These are phyloP conservation scores for Westerdykella sp. DNA, from an alignment of 2,329 filamentous ascomycete genomes.

Conservation along the genomic window DNA sequence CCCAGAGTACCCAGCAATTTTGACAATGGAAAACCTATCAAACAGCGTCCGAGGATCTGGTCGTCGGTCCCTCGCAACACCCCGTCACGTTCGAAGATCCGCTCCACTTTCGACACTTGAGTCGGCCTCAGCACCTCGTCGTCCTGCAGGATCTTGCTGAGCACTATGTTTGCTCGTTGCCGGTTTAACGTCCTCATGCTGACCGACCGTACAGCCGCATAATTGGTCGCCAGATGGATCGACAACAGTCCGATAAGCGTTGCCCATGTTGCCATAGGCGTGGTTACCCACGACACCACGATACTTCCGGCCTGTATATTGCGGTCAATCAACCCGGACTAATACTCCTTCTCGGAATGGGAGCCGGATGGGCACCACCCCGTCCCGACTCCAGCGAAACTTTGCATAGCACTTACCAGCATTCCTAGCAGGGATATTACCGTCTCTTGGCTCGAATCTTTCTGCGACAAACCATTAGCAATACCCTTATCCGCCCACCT, in stretches of 20 bases:
- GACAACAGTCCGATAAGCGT: slow-evolving; percentile 65
- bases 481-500: slow-evolving; percentile 10
- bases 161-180: slow-evolving; percentile 75
- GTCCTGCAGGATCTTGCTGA: slow-evolving; percentile 45
- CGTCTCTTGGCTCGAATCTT: slow-evolving; percentile 94
- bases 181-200: slow-evolving; percentile 79
- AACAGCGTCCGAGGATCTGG: slow-evolving; percentile 47
- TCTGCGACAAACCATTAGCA: slow-evolving; percentile 36
- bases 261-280: slow-evolving; percentile 65
- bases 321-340: slow-evolving; percentile 12
- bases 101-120: slow-evolving; percentile 56
- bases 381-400: slow-evolving; percentile 2
- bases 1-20: slow-evolving; percentile 24
- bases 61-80: slow-evolving; percentile 54
- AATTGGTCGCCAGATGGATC: slow-evolving; percentile 78
- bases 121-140: slow-evolving; percentile 54
- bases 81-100: slow-evolving; percentile 57
- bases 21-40: slow-evolving; percentile 48
- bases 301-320: slow-evolving; percentile 59
- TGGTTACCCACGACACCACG: slow-evolving; percentile 69
- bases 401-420: slow-evolving; percentile 47
- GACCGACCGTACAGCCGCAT: slow-evolving; percentile 75
- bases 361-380: not conserved
- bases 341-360: slow-evolving; percentile 1
- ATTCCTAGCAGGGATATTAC: slow-evolving; percentile 85